These are phyloP conservation scores for Auriscalpium vulgare DNA, from an alignment of 768 basidiomycete species.

Conservation along the genomic window DNA sequence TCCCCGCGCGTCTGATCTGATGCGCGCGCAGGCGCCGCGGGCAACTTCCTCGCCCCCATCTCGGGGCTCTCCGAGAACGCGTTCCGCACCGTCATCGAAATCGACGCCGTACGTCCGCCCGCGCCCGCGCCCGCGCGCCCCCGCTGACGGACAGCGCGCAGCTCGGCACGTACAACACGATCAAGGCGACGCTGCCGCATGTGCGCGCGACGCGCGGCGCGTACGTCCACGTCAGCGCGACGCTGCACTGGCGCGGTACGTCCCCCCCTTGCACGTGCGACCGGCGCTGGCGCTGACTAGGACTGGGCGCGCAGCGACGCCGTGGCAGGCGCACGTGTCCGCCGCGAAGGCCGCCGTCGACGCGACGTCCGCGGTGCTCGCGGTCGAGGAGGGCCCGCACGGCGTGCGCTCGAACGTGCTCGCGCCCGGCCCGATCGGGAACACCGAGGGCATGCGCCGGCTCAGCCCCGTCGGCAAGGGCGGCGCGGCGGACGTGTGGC, in stretches of 20 bases:
- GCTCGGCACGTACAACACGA: slow-evolving; percentile 90
- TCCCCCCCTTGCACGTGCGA: too few relatives aligned
- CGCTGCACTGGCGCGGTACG: slow-evolving; percentile 76
- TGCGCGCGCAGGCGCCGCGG: slow-evolving; percentile 67
- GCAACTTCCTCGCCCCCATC: slow-evolving; percentile 91
- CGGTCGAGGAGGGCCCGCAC: slow-evolving; percentile 89
- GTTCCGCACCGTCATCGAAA: slow-evolving; percentile 88
- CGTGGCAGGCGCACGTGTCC: slow-evolving; percentile 88
- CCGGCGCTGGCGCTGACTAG: too few relatives aligned
- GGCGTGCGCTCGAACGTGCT: slow-evolving; percentile 91
- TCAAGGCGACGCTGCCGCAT: slow-evolving; percentile 82
- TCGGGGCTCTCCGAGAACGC: slow-evolving; percentile 79
- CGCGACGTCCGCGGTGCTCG: slow-evolving; percentile 76
- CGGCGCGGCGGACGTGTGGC: background rate
- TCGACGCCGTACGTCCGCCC: slow-evolving; percentile 64
- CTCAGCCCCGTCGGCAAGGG: slow-evolving; percentile 25
- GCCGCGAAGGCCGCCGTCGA: slow-evolving; percentile 95
- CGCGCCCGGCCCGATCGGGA: slow-evolving; percentile 74
- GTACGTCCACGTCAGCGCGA: slow-evolving; percentile 87
- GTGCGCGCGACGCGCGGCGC: slow-evolving; percentile 66
- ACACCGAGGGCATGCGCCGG: slow-evolving; percentile 70
- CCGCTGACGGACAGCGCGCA: too few relatives aligned
- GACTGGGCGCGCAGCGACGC: slow-evolving; percentile 57
- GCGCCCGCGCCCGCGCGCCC: too few relatives aligned
- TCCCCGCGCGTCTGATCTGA: background rate